Base-by-base conservation (phyloP, 2,329 filamentous ascomycete species). In the Phyllosticta citribraziliensis region DNA sequence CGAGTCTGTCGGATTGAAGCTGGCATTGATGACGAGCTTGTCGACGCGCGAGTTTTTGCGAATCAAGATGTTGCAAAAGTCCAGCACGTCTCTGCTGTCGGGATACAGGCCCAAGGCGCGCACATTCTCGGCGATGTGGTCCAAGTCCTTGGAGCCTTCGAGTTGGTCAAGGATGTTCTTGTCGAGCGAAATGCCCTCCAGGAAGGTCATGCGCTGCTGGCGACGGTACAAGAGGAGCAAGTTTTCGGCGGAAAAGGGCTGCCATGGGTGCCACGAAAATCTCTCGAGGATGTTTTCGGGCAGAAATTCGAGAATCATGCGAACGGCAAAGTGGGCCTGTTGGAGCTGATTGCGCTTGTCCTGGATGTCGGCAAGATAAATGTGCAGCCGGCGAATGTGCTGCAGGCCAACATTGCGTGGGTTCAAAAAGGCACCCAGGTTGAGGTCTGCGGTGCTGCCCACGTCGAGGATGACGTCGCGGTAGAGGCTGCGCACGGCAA, bases 181-280 rank as follows among this genome's bases (percentile, higher is more conserved):
- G 63, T 79, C 78, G 12, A 80, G 68, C 22, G 76, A 71, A 64
- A 79, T 78, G 57, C 73, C 76, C 63, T 80, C 78, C 19, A 80
- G 69, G 74, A 76, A 78, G 63, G 76, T 76, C 73, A 80, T 74
- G 57, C 72, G 70, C 66, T 74, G 76, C 71, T 80, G 78, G 64
- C 76, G 79, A 64, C 73, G 74, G 67, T 78, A 79, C 10, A 80
- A 71, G 51, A 80, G 65, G 19, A 79, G 62, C 63, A 80, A 67
- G 60, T 79, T 80, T 51, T 80, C 78, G 19, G 73, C 72, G 5
- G 75, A 75, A 63, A 80, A 80, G 0, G 74, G 70, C 55, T 73
- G 72, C 78, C 78, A 80, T 17, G 77, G 77, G 67, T 78, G 76
- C 78, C 78, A 80, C 63, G 74, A 77, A 69, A 80, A 79, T 63